phyloP scores from a whole-genome alignment of 352 stramenopile species.

The Phytophthora niederhauseri region DNA sequence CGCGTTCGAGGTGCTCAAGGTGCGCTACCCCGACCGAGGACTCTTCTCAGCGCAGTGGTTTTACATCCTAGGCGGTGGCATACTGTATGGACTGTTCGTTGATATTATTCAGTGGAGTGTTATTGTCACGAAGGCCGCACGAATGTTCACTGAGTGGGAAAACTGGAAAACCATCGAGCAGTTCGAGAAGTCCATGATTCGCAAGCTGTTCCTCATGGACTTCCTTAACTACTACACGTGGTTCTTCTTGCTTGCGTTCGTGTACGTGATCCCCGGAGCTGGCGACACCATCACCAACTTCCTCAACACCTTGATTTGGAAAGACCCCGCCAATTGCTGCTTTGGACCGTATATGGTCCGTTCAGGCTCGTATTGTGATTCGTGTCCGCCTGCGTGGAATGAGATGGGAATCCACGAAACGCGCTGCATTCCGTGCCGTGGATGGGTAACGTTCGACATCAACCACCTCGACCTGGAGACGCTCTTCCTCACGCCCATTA shows the following conservation, averaged over 20 bases:
- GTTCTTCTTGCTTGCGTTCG: constrained; percentile 88
- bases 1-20: constrained; percentile 76
- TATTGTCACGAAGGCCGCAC: constrained; percentile 72
- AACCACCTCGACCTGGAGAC: constrained; percentile 81
- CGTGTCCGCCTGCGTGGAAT: constrained; percentile 73
- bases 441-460: constrained; percentile 86
- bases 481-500: constrained; percentile 84
- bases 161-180: constrained; percentile 89
- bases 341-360: constrained; percentile 78
- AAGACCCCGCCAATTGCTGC: constrained; percentile 82
- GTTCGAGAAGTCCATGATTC: constrained; percentile 79
- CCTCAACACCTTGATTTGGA: constrained; percentile 77
- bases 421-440: constrained; percentile 67
- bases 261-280: constrained; percentile 83
- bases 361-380: constrained; percentile 48
- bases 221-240: constrained; percentile 92
- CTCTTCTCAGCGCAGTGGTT: constrained; percentile 85
- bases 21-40: constrained; percentile 65
- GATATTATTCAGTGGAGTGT: constrained; percentile 86
- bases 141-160: constrained; percentile 82
- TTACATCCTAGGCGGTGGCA: constrained; percentile 75
- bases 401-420: constrained; percentile 40
- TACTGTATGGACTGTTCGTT: constrained; percentile 83
- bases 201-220: constrained; percentile 86
- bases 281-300: constrained; percentile 85